phyloP scores from a whole-genome alignment of 164 flowering plant species.

The Kingdonia uniflora region DNA sequence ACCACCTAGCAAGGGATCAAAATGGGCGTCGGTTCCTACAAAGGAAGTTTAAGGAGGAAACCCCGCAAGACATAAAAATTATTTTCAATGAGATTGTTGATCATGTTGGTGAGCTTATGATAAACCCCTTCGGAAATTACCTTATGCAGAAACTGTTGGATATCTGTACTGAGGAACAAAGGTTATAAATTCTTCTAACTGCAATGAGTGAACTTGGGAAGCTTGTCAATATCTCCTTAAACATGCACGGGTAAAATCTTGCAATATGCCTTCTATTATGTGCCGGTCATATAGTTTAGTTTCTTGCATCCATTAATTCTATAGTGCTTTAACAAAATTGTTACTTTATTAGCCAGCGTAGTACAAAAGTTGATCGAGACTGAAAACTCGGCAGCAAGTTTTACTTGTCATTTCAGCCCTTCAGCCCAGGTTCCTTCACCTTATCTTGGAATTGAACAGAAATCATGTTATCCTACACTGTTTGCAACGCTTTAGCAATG shows the following conservation, averaged over 20 bases:
- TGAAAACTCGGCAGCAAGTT: conserved; percentile 46
- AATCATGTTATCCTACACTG: conserved; percentile 82
- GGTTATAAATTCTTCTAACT: conserved; percentile 34
- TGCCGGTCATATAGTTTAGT: too few species aligned
- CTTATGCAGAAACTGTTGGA: conserved; percentile 78
- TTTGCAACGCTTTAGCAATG: conserved; percentile 46
- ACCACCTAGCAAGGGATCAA: conserved; percentile 65
- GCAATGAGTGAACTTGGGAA: conserved; percentile 39
- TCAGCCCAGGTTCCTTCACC: conserved; percentile 54
- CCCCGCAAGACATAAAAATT: conserved; percentile 30
- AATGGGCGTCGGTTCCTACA: conserved; percentile 72
- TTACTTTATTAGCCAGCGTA: conserved; percentile 52
- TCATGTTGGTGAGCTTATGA: conserved; percentile 65
- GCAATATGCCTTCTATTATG: background rate
- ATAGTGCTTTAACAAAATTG: background rate
- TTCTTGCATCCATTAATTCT: background rate
- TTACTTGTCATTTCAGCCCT: conserved; percentile 38
- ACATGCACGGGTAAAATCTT: conserved; percentile 64
- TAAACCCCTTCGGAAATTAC: conserved; percentile 84
- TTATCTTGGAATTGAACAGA: conserved; percentile 70
- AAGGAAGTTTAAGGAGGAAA: conserved; percentile 49
- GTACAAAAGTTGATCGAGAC: conserved; percentile 80
- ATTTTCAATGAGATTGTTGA: conserved; percentile 55
- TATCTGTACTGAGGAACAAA: conserved; percentile 67
- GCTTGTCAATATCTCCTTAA: conserved; percentile 56